phyloP scores from a whole-genome alignment of 2,329 filamentous ascomycete species.

The Neospermospora avenae region DNA sequence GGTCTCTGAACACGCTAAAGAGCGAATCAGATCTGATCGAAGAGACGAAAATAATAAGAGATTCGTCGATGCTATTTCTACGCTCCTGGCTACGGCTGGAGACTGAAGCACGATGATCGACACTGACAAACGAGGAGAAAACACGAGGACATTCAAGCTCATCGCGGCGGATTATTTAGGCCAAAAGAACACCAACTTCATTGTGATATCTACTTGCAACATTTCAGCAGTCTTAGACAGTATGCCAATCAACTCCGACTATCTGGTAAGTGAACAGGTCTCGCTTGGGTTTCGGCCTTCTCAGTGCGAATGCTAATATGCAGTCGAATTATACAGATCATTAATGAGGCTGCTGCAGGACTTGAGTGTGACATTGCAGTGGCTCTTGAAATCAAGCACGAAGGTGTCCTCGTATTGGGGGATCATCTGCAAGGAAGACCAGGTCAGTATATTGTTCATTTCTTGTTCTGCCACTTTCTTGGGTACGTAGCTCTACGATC shows the following conservation, averaged over 20 bases:
- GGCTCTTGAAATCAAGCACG: neutral
- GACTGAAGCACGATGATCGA: neutral
- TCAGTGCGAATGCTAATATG: neutral
- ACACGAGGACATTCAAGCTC: neutral
- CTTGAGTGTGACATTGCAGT: neutral
- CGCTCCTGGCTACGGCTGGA: neutral
- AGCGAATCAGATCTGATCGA: neutral
- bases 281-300: neutral
- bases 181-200: neutral
- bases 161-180: neutral
- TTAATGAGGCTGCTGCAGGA: neutral
- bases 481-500: neutral
- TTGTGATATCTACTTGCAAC: neutral
- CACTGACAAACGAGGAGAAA: neutral
- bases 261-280: neutral
- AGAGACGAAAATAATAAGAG: neutral
- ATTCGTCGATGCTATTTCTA: neutral
- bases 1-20: neutral
- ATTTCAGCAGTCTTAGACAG: neutral
- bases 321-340: neutral
- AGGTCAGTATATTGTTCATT: neutral
- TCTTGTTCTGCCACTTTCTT: neutral
- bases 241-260: neutral
- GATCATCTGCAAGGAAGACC: neutral
- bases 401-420: neutral